Conservation (phyloP, 345 rosid species). For the Eucalyptus pauciflora region DNA sequence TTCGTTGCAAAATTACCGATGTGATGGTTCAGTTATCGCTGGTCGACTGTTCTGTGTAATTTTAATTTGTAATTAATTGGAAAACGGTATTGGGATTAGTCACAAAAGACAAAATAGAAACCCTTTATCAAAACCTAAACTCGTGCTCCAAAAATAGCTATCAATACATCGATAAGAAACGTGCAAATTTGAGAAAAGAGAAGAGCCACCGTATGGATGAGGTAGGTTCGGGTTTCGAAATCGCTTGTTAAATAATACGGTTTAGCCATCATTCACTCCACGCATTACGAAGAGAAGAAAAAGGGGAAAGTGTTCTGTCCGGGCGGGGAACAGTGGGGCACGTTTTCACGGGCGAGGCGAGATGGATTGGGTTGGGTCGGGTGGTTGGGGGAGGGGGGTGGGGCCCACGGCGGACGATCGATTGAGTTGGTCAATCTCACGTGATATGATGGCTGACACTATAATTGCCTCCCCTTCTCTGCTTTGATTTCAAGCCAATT, state of each 20-base stretch:
- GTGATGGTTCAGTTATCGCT: fast-evolving
- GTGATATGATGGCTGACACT: not conserved
- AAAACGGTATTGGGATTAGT: fast-evolving
- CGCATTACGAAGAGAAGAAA: not conserved
- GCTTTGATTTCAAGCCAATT: not conserved
- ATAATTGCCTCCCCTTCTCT: not conserved
- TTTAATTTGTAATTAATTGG: not conserved
- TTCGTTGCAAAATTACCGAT: fast-evolving
- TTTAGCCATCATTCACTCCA: not conserved
- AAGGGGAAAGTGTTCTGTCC: not conserved
- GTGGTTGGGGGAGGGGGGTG: no score
- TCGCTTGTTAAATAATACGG: not conserved
- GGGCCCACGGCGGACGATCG: not conserved
- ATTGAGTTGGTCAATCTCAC: not conserved
- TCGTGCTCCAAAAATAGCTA: fast-evolving
- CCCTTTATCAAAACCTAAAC: not conserved
- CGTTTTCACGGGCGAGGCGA: not conserved
- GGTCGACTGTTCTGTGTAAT: fast-evolving
- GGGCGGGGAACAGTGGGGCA: not conserved
- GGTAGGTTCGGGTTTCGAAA: not conserved
- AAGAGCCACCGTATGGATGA: not conserved
- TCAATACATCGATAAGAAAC: fast-evolving
- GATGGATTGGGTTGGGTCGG: not conserved
- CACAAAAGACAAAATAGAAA: not conserved
- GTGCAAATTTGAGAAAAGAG: not conserved